Evolutionary conservation across 257 asterid species (phyloP).

Genomic region (Ocimum tenuiflorum): DNA sequence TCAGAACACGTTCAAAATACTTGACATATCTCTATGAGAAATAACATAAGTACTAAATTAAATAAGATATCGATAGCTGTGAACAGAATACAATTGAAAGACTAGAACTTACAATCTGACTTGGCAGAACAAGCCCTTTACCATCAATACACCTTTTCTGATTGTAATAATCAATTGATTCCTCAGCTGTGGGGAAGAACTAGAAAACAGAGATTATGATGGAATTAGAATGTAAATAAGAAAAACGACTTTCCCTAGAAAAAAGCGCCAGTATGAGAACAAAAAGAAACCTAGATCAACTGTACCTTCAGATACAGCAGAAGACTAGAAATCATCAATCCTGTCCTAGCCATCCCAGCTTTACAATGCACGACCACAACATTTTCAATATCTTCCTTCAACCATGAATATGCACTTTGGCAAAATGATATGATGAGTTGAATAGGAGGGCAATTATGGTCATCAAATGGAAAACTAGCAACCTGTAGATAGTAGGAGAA

Average conservation of each 20-base stretch:
- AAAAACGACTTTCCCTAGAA: not conserved
- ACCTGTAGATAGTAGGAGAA: conserved; percentile 41
- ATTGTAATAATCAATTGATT: conserved; percentile 88
- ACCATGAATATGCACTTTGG: conserved; percentile 99
- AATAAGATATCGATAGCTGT: conserved; percentile 9
- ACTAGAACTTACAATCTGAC: conserved; percentile 78
- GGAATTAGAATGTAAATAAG: conserved; percentile 16
- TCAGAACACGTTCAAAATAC: conserved; percentile 79
- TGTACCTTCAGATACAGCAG: conserved; percentile 76
- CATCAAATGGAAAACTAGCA: conserved; percentile 95
- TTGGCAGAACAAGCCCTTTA: conserved; percentile 91
- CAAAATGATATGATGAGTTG: conserved; percentile 88
- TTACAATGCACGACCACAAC: conserved; percentile 98
- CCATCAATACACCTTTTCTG: conserved; percentile 95
- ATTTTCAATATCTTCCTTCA: conserved; percentile 96
- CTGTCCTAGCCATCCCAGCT: conserved; percentile 99
- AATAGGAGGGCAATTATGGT: conserved; percentile 95
- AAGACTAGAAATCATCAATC: conserved; percentile 98
- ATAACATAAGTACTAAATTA: not conserved
- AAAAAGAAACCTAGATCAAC: not conserved
- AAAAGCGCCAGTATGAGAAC: not conserved
- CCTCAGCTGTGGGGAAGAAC: conserved; percentile 99
- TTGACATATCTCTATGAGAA: conserved; percentile 83
- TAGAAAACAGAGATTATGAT: conserved; percentile 22
- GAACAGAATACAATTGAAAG: not conserved